Conservation (phyloP, 306 rosid species). For the Lablab purpureus region DNA sequence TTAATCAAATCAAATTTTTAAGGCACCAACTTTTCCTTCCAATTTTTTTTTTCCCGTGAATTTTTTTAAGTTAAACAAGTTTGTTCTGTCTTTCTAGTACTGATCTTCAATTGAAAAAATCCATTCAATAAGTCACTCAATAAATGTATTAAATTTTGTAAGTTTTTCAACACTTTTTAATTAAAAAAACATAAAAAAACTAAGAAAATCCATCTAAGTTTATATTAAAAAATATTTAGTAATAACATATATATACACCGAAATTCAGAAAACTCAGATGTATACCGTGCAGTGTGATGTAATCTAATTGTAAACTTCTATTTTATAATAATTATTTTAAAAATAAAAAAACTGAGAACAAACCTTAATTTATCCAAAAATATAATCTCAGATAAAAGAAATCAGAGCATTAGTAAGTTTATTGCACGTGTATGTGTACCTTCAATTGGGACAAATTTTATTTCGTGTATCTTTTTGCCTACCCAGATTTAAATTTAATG, state of each 20-base stretch:
- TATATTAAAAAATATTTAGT: background rate
- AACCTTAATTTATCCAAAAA: background rate
- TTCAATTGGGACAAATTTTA: background rate
- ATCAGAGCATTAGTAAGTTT: background rate
- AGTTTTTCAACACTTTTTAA: background rate
- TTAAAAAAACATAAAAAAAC: background rate
- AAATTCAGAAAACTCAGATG: background rate
- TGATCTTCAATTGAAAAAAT: too few species aligned
- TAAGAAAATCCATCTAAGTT: background rate
- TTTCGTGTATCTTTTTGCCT: background rate
- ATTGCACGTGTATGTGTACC: background rate
- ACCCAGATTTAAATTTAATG: background rate
- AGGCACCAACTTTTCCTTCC: background rate
- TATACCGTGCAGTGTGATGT: background rate
- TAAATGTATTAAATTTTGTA: too few species aligned
- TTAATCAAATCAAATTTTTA: background rate
- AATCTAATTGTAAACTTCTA: background rate
- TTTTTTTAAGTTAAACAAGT: too few species aligned
- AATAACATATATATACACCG: background rate
- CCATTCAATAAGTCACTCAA: too few species aligned
- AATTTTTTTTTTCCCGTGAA: background rate
- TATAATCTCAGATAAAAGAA: background rate
- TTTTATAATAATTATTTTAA: background rate
- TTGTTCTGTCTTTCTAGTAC: too few species aligned
- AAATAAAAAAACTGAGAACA: too few species aligned